Evolutionary conservation across 768 basidiomycete genomes (phyloP), one percentile per base, ranked within the genome.

Genomic region (Bullera alba): DNA sequence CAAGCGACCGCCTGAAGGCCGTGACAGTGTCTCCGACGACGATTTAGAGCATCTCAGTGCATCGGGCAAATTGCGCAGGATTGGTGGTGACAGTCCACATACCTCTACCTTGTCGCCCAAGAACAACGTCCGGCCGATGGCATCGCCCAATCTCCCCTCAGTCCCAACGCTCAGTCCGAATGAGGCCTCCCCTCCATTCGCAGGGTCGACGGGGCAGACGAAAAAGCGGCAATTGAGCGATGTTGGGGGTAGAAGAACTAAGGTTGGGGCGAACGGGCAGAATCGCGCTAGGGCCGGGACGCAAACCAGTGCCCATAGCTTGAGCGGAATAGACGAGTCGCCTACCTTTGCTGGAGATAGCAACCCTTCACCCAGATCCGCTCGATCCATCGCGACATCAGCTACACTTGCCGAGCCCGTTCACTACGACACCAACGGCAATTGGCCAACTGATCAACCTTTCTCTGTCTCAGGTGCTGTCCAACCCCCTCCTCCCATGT

Each of bases 21-120:
- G n/a, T n/a, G n/a, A n/a, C n/a, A n/a, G n/a, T n/a, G 42, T 48
- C 32, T 17, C 23, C 44, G 67, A 71, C 28, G 68, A 72, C 32
- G 70, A 72, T 54, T 51, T 72, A 10, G 59, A 53, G 16, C 70
- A 72, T 53, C 37, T 72, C 48, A 34, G 46, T 4, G 57, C 58
- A n/a, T 51, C 47, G 3, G 58, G 51, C 14, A 61, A 58, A 42
- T 41, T 70, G 2, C 51, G 61, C n/a, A 46, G 68, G 25, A 55
- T 70, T 0, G 54, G 47, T 22, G 34, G 35, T 47, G 46, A n/a
- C 26, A 29, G 16, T n/a, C 22, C 25, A 35, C 23, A 30, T 30
- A n/a, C 43, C 16, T 5, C n/a, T 22, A 14, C 29, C 30, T 22
- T 19, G 23, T 35, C 19, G 23, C 27, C 44, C 22, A 16, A 34